Evolutionary conservation across 306 rosid species (phyloP), one percentile per base, ranked within the genome.

Genomic region (Prunus salicina): DNA sequence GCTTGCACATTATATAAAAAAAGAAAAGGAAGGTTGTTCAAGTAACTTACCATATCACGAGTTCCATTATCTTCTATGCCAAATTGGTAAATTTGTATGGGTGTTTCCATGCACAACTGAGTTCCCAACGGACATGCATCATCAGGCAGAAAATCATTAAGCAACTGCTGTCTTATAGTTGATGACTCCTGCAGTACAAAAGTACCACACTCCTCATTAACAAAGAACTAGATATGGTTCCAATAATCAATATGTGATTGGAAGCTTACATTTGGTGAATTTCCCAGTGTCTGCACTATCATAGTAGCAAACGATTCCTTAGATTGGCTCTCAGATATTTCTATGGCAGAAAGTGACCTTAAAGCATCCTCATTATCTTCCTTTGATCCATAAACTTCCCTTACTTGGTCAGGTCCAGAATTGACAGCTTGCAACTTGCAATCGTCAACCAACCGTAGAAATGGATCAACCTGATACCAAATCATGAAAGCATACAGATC

Each of bases 351-450:
- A 79, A 89, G 87, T 27, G 85, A 86, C n/a, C 60, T 53, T 72
- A 74, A 32, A 72, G 95, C 95, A 74, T 83, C 83, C 34, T 88
- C 87, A 62, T 91, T 82, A n/a, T 91, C 97, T 83, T 89, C 94
- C 76, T 85, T 88, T 76, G 97, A 89, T 71, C 95, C 97, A 61
- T 88, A 91, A 55, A n/a, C 65, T 70, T 84, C 76, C 56, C 45
- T 82, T 60, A 64, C 62, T 71, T 80, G 79, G 43, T 74, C 83
- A 41, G 82, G 80, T 67, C 75, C 80, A 69, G 27, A 66, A 47
- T 63, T 58, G 63, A 86, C 63, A 71, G 75, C 88, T 47, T 86
- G 87, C 81, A 91, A 82, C 86, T 89, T 91, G 83, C 71, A 56
- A 72, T 91, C 95, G 45, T 82, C 95, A 81, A 85, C 86, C 77